Conservation (phyloP, 2,329 filamentous ascomycete genomes). For the Emydomyces testavorans region DNA sequence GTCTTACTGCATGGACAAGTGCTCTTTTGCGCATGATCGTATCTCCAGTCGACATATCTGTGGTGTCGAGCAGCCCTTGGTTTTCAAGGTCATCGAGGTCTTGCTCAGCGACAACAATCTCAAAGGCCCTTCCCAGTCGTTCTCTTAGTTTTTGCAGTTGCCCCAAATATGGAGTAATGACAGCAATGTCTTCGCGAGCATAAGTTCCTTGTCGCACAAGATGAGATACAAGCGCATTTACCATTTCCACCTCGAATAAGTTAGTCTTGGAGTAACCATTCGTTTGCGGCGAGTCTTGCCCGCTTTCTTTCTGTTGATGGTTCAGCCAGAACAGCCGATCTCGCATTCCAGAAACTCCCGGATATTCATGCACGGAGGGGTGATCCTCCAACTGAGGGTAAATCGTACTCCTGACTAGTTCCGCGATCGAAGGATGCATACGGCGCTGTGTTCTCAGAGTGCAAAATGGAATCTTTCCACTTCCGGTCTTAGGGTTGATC, state of each 20-base stretch:
- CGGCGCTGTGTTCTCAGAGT: constrained; percentile 49
- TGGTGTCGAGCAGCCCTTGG: constrained; percentile 20
- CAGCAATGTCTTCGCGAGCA: constrained; percentile 50
- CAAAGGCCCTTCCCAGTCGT: constrained; percentile 37
- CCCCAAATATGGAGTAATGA: constrained; percentile 52
- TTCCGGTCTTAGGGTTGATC: constrained; percentile 2
- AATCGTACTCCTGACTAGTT: constrained; percentile 46
- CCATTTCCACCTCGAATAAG: constrained; percentile 51
- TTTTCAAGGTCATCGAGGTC: constrained; percentile 46
- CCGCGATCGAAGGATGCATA: constrained; percentile 54
- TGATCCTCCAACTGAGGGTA: constrained; percentile 49
- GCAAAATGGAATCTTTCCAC: constrained; percentile 26
- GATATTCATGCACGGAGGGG: constrained; percentile 26
- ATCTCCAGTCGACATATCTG: neutral
- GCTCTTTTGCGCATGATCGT: constrained; percentile 1
- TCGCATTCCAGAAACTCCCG: constrained; percentile 39
- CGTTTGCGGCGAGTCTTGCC: constrained; percentile 18
- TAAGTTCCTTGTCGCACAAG: constrained; percentile 55
- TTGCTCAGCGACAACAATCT: constrained; percentile 53
- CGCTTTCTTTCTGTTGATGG: constrained; percentile 35
- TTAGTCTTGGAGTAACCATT: constrained; percentile 39
- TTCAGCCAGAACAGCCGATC: constrained; percentile 44
- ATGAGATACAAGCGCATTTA: constrained; percentile 50
- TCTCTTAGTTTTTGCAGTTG: constrained; percentile 40
- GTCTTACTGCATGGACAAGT: constrained; percentile 6